A percentile compares a stretch with the other conserved stretches of the same genome.
Evolutionary conservation across 163 green algal species (phyloP).

Genomic region (Scenedesmus sp.): DNA sequence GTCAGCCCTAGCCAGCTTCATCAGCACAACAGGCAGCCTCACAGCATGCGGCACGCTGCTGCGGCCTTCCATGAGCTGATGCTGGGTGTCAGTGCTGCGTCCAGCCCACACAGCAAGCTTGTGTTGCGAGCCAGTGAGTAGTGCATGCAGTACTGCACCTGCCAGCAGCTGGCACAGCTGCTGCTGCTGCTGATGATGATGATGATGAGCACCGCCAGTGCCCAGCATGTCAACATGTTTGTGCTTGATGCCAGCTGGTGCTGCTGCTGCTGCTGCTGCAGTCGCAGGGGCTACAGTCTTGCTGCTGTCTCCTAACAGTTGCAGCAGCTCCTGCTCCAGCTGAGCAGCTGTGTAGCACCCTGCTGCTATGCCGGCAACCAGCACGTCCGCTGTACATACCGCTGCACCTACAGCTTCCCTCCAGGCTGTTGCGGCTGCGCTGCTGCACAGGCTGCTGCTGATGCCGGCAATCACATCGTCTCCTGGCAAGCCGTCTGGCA

Average conservation of each 20-base stretch:
- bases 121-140: background rate
- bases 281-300: background rate
- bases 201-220: background rate
- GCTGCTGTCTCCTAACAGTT: background rate
- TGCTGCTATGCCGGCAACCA: background rate
- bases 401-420: background rate
- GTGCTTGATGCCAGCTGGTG: background rate
- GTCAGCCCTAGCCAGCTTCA: constrained; percentile 28
- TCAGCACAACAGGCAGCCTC: constrained; percentile 18
- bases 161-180: constrained; percentile 11
- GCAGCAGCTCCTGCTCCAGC: constrained; percentile 18
- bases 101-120: constrained; percentile 1
- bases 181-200: background rate
- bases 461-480: background rate
- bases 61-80: background rate
- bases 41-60: constrained; percentile 17
- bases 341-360: background rate
- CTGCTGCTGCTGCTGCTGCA: background rate
- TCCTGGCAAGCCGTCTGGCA: background rate
- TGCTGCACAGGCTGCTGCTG: background rate
- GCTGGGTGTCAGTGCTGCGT: background rate
- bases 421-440: background rate
- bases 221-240: background rate
- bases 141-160: constrained; percentile 39
- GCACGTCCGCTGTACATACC: background rate